phyloP scores from a whole-genome alignment of 2,329 filamentous ascomycete species.

The Trichocomaceae sp. region DNA sequence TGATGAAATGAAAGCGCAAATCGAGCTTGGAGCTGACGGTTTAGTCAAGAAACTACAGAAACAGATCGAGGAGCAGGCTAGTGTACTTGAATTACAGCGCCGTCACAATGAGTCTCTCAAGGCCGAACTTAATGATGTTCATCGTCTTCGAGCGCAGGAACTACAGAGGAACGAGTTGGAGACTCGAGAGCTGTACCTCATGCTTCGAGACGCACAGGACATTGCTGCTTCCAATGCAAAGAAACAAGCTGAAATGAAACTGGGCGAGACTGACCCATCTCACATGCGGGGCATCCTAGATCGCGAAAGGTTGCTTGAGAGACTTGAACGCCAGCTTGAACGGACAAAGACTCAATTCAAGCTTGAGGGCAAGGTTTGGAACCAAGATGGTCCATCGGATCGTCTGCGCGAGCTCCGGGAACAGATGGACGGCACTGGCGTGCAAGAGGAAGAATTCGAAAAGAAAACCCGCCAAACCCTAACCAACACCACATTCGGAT shows the following conservation, averaged over 20 bases:
- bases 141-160: constrained; percentile 80
- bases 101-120: constrained; percentile 84
- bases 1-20: constrained; percentile 83
- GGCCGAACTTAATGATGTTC: constrained; percentile 78
- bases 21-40: constrained; percentile 88
- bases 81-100: constrained; percentile 81
- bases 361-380: constrained; percentile 87
- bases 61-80: constrained; percentile 85
- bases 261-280: constrained; percentile 60
- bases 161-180: constrained; percentile 92
- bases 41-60: constrained; percentile 87
- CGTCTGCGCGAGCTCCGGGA: constrained; percentile 85
- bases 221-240: constrained; percentile 84
- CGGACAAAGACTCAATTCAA: constrained; percentile 97
- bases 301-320: constrained; percentile 84
- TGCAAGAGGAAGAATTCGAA: constrained; percentile 46
- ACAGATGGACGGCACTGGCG: constrained; percentile 73
- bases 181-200: constrained; percentile 92
- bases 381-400: constrained; percentile 81
- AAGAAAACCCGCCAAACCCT: constrained; percentile 56
- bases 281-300: constrained; percentile 90
- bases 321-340: constrained; percentile 90
- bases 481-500: constrained; percentile 66
- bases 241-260: constrained; percentile 44
- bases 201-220: constrained; percentile 95